Evolutionary conservation across 2,329 filamentous ascomycete species (phyloP), one percentile per base, ranked within the genome.

Genomic region (Graphiopsis chlorocephala): DNA sequence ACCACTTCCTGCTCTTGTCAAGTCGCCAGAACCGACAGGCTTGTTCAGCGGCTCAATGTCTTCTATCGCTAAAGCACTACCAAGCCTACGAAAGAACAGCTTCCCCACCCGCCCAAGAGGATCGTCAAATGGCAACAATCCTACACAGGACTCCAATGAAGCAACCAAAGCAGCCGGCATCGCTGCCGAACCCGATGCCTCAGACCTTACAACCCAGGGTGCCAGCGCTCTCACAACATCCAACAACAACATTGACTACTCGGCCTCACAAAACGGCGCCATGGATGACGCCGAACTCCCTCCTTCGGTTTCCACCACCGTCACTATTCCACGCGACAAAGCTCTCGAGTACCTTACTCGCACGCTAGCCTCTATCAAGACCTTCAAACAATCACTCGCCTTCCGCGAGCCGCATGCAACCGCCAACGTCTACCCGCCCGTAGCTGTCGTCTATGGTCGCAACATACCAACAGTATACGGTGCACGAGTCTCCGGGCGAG

Each of bases 371-470:
- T 86, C 89, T 29, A 88, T 87, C 7, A 88, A 88, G 67, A 80
- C 79, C 10, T 98, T 97, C 83, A 93, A 95, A 67, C 78, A 85
- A 66, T 90, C 94, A 71, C 85, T 94, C 0, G 82, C 84, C 0
- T 88, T 90, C 77, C 80, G 81, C 1, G 80, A 87, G 0, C 69
- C 76, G 0, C 88, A 90, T 70, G 84, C 87, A 17, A 77, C 78
- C 0, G 74, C 82, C n/a, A 96, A 97, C 73, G 74, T 77, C 0
- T 97, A 97, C 72, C 93, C 93, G 2, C 93, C 94, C 0, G 82
- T 91, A 14, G 88, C 91, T 0, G 85, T 96, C 55, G 86, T 98
- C 10, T 97, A 96, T 78, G 90, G 91, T 64, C 97, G 96, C 76
- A 88, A 87, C 26, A 91, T 90, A 0, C 93, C 93, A 0, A 97